Evolutionary conservation across 805 yeast species (phyloP), one percentile per base, ranked within the genome.

Genomic region (Blastobotrys muscicola): DNA sequence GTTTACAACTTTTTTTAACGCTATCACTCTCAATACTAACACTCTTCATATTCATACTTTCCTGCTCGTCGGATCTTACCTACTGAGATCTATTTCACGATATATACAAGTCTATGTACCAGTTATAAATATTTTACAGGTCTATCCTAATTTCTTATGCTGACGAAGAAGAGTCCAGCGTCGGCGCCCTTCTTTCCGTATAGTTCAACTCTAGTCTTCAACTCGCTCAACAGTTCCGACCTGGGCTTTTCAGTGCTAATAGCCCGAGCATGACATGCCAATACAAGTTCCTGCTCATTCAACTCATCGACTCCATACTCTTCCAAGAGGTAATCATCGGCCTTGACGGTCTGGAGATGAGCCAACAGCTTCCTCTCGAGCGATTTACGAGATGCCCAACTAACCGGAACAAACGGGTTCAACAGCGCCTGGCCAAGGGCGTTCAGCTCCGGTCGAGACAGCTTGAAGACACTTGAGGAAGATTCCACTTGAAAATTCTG

Each of bases 251-350:
- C 34, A 8, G 45, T 39, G 29, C 47, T 20, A 11, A 77, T 58
- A n/a, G 75, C 76, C 38, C 82, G 59, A 42, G 69, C 71, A 38
- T 73, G 52, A 49, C 80, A 72, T 2, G 80, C 76, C 33, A 59
- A 51, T 3, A 69, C 51, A 29, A 78, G 52, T 54, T 79, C 85
- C 36, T 63, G 64, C 7, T 59, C 55, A 26, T 61, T 55, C 53
- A 79, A 58, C 36, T 61, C 57, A 70, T 76, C 69, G 0, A 76
- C 64, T 9, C 73, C 73, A 46, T 62, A 68, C 36, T 65, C 46
- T 13, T 62, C 37, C 8, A 70, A 54, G 37, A 70, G 53, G 36
- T 68, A 68, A 54, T 78, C 73, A 53, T 79, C 84, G 29, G 76
- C 75, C 11, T 55, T 52, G 39, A 78, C 59, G 49, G 72, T 71